These are phyloP conservation scores for Rhododendron molle DNA, from an alignment of 148 eudicot genomes.

Conservation along the genomic window DNA sequence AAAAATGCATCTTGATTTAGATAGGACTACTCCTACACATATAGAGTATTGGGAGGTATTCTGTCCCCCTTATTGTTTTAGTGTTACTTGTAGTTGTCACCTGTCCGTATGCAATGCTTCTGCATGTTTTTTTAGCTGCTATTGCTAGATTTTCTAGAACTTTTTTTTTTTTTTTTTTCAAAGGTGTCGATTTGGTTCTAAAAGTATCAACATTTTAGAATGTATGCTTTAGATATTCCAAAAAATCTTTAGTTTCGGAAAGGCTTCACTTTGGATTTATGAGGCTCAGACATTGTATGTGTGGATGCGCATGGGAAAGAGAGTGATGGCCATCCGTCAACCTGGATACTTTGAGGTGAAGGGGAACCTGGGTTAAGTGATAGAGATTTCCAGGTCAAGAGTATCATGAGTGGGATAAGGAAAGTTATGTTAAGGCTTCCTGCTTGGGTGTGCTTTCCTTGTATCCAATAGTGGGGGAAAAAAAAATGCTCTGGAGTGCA, in stretches of 20 bases:
- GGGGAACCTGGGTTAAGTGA: neutral
- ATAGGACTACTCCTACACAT: constrained; percentile 78
- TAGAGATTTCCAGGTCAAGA: neutral
- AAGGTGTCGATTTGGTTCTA: neutral
- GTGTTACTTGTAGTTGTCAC: neutral
- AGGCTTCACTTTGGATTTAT: neutral
- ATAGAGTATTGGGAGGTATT: constrained; percentile 79
- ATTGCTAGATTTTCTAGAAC: neutral
- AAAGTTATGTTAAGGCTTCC: neutral
- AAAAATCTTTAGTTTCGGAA: neutral
- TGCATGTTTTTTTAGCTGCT: neutral
- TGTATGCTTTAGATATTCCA: neutral
- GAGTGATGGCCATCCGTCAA: neutral
- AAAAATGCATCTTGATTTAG: constrained; percentile 84
- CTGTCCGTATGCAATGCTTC: neutral
- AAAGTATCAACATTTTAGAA: neutral
- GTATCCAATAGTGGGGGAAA: neutral
- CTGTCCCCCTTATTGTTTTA: neutral
- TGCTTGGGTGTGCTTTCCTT: neutral
- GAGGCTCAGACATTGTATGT: neutral
- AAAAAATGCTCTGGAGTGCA: neutral
- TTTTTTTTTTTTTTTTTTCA: neutral
- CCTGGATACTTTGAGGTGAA: neutral
- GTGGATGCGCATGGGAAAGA: neutral
- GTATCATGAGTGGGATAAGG: neutral